Evolutionary conservation across 441 rosid species (phyloP).

Genomic region (Populus hybrid): DNA sequence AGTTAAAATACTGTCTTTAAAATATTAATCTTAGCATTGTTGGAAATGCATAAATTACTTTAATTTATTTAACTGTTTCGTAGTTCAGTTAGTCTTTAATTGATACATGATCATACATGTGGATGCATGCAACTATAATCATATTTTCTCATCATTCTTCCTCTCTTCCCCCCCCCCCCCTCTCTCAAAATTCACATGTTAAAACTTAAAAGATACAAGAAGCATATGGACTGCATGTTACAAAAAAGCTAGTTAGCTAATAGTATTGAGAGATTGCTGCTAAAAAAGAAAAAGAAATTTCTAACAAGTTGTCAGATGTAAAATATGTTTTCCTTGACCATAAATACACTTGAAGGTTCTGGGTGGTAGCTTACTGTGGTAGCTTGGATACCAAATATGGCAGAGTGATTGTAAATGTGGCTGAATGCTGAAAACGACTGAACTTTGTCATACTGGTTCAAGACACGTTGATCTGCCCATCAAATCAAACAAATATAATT

Average conservation of each 20-base stretch:
- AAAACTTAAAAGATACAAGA: neutral
- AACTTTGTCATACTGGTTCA: conserved; percentile 66
- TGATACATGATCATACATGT: neutral
- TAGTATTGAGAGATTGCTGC: neutral
- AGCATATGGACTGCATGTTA: neutral
- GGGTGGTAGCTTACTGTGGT: conserved; percentile 54
- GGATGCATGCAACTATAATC: neutral
- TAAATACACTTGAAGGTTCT: neutral
- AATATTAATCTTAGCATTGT: neutral
- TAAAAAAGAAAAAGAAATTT: too few species aligned
- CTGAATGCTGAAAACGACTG: conserved; percentile 86
- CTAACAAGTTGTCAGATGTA: neutral
- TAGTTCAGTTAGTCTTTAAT: neutral
- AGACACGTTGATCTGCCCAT: conserved; percentile 64
- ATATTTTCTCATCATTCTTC: neutral
- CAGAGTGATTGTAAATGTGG: conserved; percentile 76
- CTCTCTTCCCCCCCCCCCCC: neutral
- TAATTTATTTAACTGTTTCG: neutral
- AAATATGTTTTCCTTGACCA: neutral
- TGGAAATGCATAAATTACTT: neutral
- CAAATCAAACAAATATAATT: conserved; percentile 1
- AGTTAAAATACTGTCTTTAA: neutral
- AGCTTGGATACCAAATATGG: conserved; percentile 89
- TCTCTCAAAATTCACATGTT: neutral
- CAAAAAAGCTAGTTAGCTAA: neutral